Base-by-base conservation (phyloP, 345 rosid genomes). In the Pistacia vera region DNA sequence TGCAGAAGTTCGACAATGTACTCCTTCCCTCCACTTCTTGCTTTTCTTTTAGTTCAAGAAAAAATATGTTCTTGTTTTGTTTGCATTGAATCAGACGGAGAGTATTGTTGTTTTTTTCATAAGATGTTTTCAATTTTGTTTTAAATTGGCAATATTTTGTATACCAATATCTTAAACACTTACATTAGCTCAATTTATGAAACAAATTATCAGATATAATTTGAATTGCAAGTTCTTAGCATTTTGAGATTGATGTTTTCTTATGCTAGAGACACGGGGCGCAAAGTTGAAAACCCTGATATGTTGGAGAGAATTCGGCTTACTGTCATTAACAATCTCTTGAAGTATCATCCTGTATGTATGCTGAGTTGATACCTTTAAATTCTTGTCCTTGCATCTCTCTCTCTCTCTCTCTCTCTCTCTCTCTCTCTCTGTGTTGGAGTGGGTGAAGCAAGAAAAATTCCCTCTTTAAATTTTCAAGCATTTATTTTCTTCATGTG, bases 271-370 rank as follows among this genome's bases (percentile, higher is more conserved):
- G 95, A 88, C 68, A 82, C 87, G 72, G 99, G 99, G 62, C 93
- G 99, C 72, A 96, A 96, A 85, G 97, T 96, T 86, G 99, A 96
- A 78, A 97, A 96, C 85, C 94, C 97, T 72, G 98, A 96, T 78
- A 60, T 86, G 82, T 77, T 96, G 75, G 99, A 96, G 90, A 85
- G 90, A 83, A 92, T 96, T 69, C 97, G 97, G 33, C 91, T 93
- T 71, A 92, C 99, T 51, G 85, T 96, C 83, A 93, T 96, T 73
- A 96, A 86, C 85, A 96, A 96, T 83, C 98, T 96, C 66, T 81
- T 96, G 92, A 87, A 92, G 84, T 96, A 92, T 78, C 99, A 96
- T 85, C 99, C 99, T 46, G 99, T 93, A 72, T 73, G 95, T 83
- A 74, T 81, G 79, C 79, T 11, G 36, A 75, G 41, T 68, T 71